Evolutionary conservation across 495 filamentous ascomycete genomes (phyloP), one percentile per base, ranked within the genome.

Genomic region (Ramalina intermedia): DNA sequence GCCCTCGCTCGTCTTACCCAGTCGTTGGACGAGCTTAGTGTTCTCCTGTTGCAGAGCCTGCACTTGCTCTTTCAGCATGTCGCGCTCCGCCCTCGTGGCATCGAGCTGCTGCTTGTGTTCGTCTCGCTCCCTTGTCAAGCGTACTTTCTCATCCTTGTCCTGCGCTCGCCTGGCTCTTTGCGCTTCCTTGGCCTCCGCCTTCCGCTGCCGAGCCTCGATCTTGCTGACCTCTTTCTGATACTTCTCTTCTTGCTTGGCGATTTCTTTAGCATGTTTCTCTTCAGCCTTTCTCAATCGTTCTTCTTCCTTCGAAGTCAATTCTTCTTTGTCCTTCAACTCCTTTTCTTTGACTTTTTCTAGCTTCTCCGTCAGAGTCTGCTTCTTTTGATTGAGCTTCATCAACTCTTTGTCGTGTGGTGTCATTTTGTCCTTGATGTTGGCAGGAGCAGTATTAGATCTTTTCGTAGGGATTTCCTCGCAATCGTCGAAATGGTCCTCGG

Each of bases 371-470:
- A 85, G 68, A 48, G 82, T 80, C 37, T 71, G 71, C 51, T 82
- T 82, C 49, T 80, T 78, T 6, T 80, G 70, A 12, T 84, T 73
- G 1, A 94, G 74, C 53, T 88, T 91, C 37, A 68, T 65, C 2
- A 95, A 71, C 9, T 91, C 84, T 51, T 80, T 84, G 29, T 88
- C 80, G 51, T 85, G 70, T 37, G 70, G 69, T 1, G 67, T 41
- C 45, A 64, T 62, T 39, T 57, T 57, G 29, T 54, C 38, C 47
- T 55, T 48, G n/a, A 46, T 33, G 13, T 46, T 52, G 18, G 39
- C 21, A 13, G 37, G 24, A 39, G 37, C 47, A 21, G 42, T 51
- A 3, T 39, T 35, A 9, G 58, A 57, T 4, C 44, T 37, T 2
- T 41, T 41, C 6, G 58, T 54, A 11, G 49, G 49, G 4, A 39